Conservation (phyloP, 306 rosid genomes). For the Fragaria ananassa region DNA sequence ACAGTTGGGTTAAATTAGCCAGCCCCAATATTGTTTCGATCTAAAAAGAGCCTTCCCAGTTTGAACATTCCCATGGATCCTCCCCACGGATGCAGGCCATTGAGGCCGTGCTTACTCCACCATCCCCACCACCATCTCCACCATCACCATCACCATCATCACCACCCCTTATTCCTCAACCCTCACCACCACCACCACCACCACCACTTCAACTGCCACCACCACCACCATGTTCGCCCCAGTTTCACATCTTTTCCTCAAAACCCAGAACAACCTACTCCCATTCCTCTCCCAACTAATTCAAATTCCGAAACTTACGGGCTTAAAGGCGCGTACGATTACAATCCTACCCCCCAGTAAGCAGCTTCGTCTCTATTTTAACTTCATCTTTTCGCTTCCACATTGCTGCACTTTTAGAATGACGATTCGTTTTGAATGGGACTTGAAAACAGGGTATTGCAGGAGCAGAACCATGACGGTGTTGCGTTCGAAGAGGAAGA, state of each 20-base stretch:
- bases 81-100: neutral
- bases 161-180: slow-evolving; percentile 15
- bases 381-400: neutral
- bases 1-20: too few relatives aligned
- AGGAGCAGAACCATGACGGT: slow-evolving; percentile 32
- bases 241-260: slow-evolving; percentile 10
- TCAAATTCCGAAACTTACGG: neutral
- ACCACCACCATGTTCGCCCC: neutral
- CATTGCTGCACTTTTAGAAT: neutral
- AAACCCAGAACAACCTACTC: slow-evolving; percentile 13
- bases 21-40: too few relatives aligned
- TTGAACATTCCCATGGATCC: slow-evolving; percentile 27
- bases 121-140: slow-evolving; percentile 16
- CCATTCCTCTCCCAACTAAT: neutral
- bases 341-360: slow-evolving; percentile 16
- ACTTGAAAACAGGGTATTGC: slow-evolving; percentile 37
- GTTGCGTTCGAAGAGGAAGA: slow-evolving; percentile 45
- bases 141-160: neutral
- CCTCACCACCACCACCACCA: slow-evolving; percentile 11
- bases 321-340: neutral
- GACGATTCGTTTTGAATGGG: slow-evolving; percentile 4
- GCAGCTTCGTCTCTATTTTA: neutral
- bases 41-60: neutral
- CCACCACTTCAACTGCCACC: slow-evolving; percentile 12
- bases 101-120: slow-evolving; percentile 23